Evolutionary conservation across 176 grass and related monocot genomes (phyloP).

Genomic region (Carex myosuroides): DNA sequence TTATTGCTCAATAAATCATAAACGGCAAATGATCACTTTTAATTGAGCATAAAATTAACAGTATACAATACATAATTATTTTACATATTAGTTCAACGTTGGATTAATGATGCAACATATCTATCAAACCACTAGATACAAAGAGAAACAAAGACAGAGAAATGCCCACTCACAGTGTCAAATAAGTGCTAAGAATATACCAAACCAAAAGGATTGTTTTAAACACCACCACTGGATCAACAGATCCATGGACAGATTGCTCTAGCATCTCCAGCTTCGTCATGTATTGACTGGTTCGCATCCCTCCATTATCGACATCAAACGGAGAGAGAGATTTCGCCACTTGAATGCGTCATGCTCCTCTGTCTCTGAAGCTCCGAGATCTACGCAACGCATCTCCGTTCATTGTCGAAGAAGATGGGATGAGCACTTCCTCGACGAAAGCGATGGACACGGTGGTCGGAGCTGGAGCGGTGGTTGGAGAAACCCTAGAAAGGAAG

Average conservation of each 20-base stretch:
- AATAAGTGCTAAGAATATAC: conserved; percentile 97
- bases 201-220: conserved; percentile 77
- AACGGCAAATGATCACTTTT: no score
- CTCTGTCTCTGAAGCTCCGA: conserved; percentile 13
- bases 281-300: conserved; percentile 60
- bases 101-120: no score
- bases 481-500: no score
- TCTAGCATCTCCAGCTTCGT: conserved; percentile 78
- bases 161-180: conserved; percentile 72
- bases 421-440: no score
- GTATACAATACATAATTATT: no score
- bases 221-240: conserved; percentile 48
- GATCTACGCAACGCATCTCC: conserved; percentile 18
- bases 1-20: no score
- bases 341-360: not conserved
- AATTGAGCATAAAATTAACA: no score
- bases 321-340: conserved; percentile 21
- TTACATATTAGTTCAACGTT: no score
- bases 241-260: conserved; percentile 42
- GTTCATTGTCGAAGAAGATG: not conserved
- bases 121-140: not conserved
- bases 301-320: conserved; percentile 60
- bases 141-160: not conserved
- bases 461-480: no score
- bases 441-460: no score